Evolutionary conservation across 2,329 filamentous ascomycete genomes (phyloP).

Genomic region (Aspergillus sojae): DNA sequence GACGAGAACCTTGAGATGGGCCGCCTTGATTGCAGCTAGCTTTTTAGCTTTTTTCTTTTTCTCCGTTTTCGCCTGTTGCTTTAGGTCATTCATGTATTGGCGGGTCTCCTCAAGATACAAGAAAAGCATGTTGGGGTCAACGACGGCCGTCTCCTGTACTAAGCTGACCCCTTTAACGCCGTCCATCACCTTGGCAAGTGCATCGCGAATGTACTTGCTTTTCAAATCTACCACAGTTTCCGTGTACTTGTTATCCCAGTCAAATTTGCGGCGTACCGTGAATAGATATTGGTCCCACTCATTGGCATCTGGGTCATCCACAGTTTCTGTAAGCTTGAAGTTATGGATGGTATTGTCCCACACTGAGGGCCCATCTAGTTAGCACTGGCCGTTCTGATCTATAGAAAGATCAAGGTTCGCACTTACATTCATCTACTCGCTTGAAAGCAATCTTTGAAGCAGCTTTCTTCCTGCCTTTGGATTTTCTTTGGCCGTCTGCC

Average conservation of each 20-base stretch:
- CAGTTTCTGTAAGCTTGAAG: constrained; percentile 69
- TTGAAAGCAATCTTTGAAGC: constrained; percentile 67
- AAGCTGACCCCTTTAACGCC: constrained; percentile 77
- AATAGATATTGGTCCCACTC: constrained; percentile 81
- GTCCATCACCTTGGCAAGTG: constrained; percentile 71
- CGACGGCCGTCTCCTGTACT: constrained; percentile 74
- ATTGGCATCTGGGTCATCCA: constrained; percentile 62
- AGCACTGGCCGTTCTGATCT: neutral
- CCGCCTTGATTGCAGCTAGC: constrained; percentile 40
- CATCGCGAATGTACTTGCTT: constrained; percentile 75
- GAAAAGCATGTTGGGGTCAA: constrained; percentile 73
- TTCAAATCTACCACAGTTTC: constrained; percentile 80
- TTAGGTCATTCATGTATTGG: constrained; percentile 64
- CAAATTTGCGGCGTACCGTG: constrained; percentile 78
- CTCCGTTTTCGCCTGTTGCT: constrained; percentile 63
- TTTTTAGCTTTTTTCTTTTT: constrained; percentile 48
- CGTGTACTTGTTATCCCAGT: constrained; percentile 80
- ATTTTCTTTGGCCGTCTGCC: constrained; percentile 23
- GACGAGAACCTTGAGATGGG: constrained; percentile 69
- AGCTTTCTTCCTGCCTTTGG: constrained; percentile 47
- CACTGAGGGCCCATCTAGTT: constrained; percentile 29
- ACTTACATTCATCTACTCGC: constrained; percentile 63
- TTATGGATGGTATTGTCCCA: constrained; percentile 63
- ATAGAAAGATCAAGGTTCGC: constrained; percentile 6
- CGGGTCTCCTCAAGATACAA: constrained; percentile 80